A percentile compares a stretch with the other conserved stretches of the same genome.
Conservation (phyloP, 2,329 filamentous ascomycete species). For the Lecanosticta acicola region DNA sequence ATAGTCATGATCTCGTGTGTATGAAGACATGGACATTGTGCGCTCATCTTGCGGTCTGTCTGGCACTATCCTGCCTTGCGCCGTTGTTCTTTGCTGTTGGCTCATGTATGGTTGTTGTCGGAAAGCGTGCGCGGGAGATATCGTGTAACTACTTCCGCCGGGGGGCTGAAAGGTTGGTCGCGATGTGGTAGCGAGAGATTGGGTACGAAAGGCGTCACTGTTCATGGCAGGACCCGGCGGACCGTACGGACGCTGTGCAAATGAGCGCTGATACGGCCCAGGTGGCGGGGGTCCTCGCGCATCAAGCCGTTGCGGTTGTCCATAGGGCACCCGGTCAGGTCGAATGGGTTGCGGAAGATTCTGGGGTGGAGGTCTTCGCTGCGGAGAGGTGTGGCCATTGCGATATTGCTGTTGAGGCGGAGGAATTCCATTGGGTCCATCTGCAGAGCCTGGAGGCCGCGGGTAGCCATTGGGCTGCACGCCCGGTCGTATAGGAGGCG, state of each 20-base stretch:
- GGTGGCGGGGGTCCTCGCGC: constrained; percentile 48
- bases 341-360: constrained; percentile 56
- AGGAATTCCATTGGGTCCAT: constrained; percentile 29
- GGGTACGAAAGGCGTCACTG: constrained; percentile 81
- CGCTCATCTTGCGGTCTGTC: constrained; percentile 80
- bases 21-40: constrained; percentile 91
- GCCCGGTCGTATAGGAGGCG: constrained; percentile 53
- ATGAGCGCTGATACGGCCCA: constrained; percentile 40
- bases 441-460: constrained; percentile 22
- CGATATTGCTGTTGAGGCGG: constrained; percentile 24
- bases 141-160: constrained; percentile 52
- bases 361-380: constrained; percentile 43
- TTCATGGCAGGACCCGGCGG: constrained; percentile 60
- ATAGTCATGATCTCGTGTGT: constrained; percentile 70
- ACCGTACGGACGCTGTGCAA: constrained; percentile 29
- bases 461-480: constrained; percentile 37
- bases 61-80: constrained; percentile 84
- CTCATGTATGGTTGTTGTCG: constrained; percentile 70
- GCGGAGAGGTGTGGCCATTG: constrained; percentile 36
- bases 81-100: constrained; percentile 63
- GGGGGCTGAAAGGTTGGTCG: constrained; percentile 66
- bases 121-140: constrained; percentile 66
- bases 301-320: constrained; percentile 65
- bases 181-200: constrained; percentile 74
- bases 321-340: constrained; percentile 64